Base-by-base conservation (phyloP, 352 stramenopile species). In the Phytophthora nicotianae region DNA sequence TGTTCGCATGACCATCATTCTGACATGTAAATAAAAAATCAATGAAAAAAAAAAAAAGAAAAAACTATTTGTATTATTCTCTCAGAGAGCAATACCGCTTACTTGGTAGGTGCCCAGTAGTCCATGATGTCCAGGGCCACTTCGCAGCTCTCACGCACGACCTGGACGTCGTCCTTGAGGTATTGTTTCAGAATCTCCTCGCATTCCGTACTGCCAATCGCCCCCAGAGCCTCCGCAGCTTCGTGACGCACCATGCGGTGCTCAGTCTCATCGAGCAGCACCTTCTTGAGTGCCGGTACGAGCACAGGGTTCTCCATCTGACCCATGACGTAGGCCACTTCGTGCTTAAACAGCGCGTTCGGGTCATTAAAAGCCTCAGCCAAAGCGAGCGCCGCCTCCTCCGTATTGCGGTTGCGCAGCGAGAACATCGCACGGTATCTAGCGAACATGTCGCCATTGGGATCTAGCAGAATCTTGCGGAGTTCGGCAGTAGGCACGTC, bases 241-340 rank as follows among this genome's bases (percentile, higher is more conserved):
- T 99, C 97, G 73, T 99, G 97, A 60, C 97, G 89, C 27, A 99
- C 97, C 96, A 99, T 99, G 42, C 83, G 78, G 79, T 99, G 97
- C 79, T 99, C 93, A 26, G 62, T 82, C 24, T 77, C 57, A 72
- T 98, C 77, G 52, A 89, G 65, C 14, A 99, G 78, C 47, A 96
- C 90, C 40, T 77, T 83, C 50, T 88, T 96, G 23, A 99, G 82
- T 52, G 91, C 92, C 20, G 85, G 79, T 49, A 96, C 83, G 0
- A 86, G 86, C 49, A 91, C 82, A 7, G 84, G 76, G 73, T 96
- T 92, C 75, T 94, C 84, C 83, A 98, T 96, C 72, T 98, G 91
- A 21, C 93, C 93, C 75, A 98, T 95, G 10, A 98, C 92, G 63
- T 98, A 98, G 17, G 93, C 93, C 35, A 98, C 75, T 64, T 98